Percentiles rank a stretch among this genome's conserved stretches.
Evolutionary conservation across 2,329 filamentous ascomycete species (phyloP).

Genomic region (Cercospora sp.): DNA sequence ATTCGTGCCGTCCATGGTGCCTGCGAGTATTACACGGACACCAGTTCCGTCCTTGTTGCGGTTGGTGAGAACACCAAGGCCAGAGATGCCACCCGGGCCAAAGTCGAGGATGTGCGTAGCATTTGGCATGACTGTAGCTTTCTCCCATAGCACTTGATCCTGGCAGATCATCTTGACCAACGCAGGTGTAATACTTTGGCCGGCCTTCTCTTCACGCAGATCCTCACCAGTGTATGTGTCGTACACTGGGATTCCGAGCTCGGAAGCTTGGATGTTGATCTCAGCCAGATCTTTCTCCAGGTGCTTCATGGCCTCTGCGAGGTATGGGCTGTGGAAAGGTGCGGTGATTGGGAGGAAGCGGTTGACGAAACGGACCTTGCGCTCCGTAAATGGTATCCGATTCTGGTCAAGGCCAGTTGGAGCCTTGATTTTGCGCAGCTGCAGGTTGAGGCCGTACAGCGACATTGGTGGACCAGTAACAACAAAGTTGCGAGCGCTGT

Average conservation of each 20-base stretch:
- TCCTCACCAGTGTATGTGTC: constrained; percentile 89
- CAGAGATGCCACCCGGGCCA: constrained; percentile 93
- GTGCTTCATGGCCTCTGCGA: constrained; percentile 75
- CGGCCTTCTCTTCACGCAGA: constrained; percentile 65
- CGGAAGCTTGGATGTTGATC: constrained; percentile 70
- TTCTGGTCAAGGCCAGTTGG: constrained; percentile 97
- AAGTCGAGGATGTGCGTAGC: constrained; percentile 97
- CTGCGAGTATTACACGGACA: constrained; percentile 92
- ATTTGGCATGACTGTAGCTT: constrained; percentile 82
- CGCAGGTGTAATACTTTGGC: constrained; percentile 77
- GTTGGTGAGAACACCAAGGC: constrained; percentile 92
- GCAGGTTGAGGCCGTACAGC: constrained; percentile 91
- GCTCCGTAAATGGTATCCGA: constrained; percentile 88
- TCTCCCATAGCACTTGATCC: constrained; percentile 94
- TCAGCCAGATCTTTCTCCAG: constrained; percentile 87
- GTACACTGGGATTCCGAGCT: constrained; percentile 81
- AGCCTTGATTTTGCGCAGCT: constrained; percentile 94
- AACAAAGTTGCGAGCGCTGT: constrained; percentile 95
- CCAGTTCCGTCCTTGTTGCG: constrained; percentile 99
- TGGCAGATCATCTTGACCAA: constrained; percentile 91
- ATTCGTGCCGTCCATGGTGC: constrained; percentile 87
- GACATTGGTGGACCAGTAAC: constrained; percentile 95
- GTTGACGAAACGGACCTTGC: constrained; percentile 95
- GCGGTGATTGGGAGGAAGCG: constrained; percentile 96
- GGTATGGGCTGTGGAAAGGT: constrained; percentile 96